Evolutionary conservation across 352 stramenopile species (phyloP), one percentile per base, ranked within the genome.

Genomic region (Halophytophthora polymorphica): DNA sequence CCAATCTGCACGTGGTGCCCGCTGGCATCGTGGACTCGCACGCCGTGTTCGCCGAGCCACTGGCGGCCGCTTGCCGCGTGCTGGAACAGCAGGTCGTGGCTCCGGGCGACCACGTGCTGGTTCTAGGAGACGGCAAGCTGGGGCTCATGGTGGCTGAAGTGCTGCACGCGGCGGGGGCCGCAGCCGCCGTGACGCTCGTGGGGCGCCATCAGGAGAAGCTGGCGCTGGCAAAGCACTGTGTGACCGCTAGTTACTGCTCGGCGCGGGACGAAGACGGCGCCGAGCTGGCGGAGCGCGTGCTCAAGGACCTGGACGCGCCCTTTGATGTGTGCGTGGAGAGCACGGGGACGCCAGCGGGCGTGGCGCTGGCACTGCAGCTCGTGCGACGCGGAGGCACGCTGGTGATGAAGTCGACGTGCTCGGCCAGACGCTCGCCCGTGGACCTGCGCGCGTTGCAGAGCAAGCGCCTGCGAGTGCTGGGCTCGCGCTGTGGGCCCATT

Each of bases 121-220:
- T 96, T 22, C 56, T 96, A 7, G 88, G 89, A 35, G 88, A 97
- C 72, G 89, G 89, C 4, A 95, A 96, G 52, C 63, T 97, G 15
- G 89, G 89, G 6, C 66, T 97, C 7, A 80, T 95, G 50, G 69
- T 96, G 33, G 81, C 80, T 2, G 87, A 96, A 42, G 84, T 93
- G 37, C 61, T 96, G n/a, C 59, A 73, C 22, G 70, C 60, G 1
- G 54, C 57, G 1, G 36, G 45, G 15, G 56, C 51, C 18, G 63
- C 64, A n/a, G 67, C 65, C n/a, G 41, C 56, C 12, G 49, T 80
- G 12, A 76, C 64, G 29, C 53, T 91, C 17, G 61, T 91, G 25
- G 81, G 81, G 38, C 83, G 79, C 47, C 77, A 91, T 44, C 21
- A 50, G 6, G 65, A 71, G 23, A 89, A 88, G 50, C 25, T 91